phyloP scores from a whole-genome alignment of 75 land plant genomes.

The Ceratopteris richardii region DNA sequence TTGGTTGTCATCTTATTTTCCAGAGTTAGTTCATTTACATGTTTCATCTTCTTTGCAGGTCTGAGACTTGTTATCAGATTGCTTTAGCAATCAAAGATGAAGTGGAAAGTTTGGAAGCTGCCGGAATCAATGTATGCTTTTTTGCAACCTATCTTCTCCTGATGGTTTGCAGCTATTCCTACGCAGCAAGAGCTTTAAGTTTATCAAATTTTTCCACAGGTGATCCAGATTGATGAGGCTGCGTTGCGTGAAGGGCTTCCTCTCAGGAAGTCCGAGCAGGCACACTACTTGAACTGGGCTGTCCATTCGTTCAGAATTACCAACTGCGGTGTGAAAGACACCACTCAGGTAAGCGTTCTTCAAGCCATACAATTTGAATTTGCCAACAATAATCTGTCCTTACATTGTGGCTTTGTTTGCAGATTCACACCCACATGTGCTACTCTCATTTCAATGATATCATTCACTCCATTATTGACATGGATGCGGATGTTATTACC shows the following conservation, averaged over 20 bases:
- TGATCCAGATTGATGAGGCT: slow-evolving; percentile 56
- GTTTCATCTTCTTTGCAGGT: too few species aligned
- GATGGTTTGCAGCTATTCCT: background rate
- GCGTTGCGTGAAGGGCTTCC: slow-evolving; percentile 51
- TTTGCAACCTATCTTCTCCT: background rate
- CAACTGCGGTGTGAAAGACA: slow-evolving; percentile 47
- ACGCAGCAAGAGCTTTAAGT: too few species aligned
- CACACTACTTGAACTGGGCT: slow-evolving; percentile 45
- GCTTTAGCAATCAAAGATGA: slow-evolving; percentile 48
- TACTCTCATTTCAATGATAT: slow-evolving; percentile 55
- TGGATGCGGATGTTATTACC: slow-evolving; percentile 57
- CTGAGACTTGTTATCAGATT: slow-evolving; percentile 38
- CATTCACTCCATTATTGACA: slow-evolving; percentile 48
- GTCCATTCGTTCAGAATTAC: slow-evolving; percentile 56
- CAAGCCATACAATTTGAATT: too few species aligned
- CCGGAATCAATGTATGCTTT: slow-evolving; percentile 40
- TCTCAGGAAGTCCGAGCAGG: slow-evolving; percentile 42
- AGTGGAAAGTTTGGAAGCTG: slow-evolving; percentile 51
- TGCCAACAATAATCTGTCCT: too few species aligned
- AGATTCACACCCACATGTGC: slow-evolving; percentile 49
- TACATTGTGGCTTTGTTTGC: background rate
- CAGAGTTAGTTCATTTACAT: too few species aligned
- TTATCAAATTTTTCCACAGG: slow-evolving; percentile 11
- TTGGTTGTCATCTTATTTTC: too few species aligned
- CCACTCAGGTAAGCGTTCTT: slow-evolving; percentile 41